These are phyloP conservation scores for Podospora fimiseda DNA, from an alignment of 495 filamentous ascomycete species.

Conservation along the genomic window DNA sequence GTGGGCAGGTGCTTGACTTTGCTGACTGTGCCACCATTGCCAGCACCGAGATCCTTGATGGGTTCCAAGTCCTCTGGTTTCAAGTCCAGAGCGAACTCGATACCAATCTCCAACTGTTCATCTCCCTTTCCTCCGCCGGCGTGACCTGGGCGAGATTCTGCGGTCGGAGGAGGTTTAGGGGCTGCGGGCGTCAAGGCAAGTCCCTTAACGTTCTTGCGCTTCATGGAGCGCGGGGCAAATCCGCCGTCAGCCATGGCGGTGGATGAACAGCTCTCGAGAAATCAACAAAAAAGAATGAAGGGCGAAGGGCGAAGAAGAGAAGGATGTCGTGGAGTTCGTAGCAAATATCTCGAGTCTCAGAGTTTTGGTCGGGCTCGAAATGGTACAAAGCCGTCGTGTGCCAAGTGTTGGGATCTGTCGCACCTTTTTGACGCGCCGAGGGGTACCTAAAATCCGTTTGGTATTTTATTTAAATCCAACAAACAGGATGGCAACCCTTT, in stretches of 20 bases:
- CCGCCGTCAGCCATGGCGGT: constrained; percentile 69
- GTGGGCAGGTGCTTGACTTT: constrained; percentile 95
- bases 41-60: constrained; percentile 88
- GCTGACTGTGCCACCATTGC: constrained; percentile 95
- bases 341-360: not conserved
- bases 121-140: constrained; percentile 58
- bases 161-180: constrained; percentile 40
- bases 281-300: not conserved
- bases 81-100: constrained; percentile 91
- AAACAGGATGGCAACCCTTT: not conserved
- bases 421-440: not conserved
- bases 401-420: not conserved
- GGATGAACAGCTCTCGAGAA: constrained; percentile 12
- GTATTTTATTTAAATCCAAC: not conserved
- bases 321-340: no score
- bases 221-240: constrained; percentile 86
- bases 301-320: not conserved
- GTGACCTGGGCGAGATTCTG: constrained; percentile 45
- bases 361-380: not conserved
- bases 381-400: not conserved
- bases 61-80: constrained; percentile 87
- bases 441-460: not conserved
- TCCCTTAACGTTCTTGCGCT: constrained; percentile 98
- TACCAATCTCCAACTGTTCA: constrained; percentile 83
- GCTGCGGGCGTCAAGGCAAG: constrained; percentile 71